Evolutionary conservation across 2,329 filamentous ascomycete species (phyloP), one percentile per base, ranked within the genome.

Genomic region (Aspergillus sclerotialis): DNA sequence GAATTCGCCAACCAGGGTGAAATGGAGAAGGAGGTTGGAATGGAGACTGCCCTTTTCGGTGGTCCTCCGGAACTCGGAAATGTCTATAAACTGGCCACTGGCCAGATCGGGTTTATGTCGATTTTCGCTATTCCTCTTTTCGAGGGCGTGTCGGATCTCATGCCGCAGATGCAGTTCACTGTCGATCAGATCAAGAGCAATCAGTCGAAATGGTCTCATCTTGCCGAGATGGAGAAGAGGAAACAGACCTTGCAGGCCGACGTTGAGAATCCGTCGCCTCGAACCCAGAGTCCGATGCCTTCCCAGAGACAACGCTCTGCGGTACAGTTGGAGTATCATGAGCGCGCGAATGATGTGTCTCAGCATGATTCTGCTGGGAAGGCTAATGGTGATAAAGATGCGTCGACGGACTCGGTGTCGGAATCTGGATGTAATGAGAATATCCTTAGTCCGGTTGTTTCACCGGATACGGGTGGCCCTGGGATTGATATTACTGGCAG

Each of bases 31-130:
- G 86, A 94, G 53, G 75, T 96, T 14, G 78, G 84, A 12, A 93
- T 98, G 53, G 79, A 82, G 30, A 90, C 90, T 0, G 89, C 89
- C 18, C 73, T 98, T 3, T 87, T 94, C 50, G 80, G 77, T 36
- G 77, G 77, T 2, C 78, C 89, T 1, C 80, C 82, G 3, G 87
- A 92, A 26, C 80, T 86, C 38, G 85, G 89, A 49, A 89, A 95
- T 49, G 72, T 84, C 19, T 70, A 87, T 42, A 89, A 90, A 36
- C 72, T 95, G 34, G 84, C 80, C 43, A 87, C 85, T 46, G 84
- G 88, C 6, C 92, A 98, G 62, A 83, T 95, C 35, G 83, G 86
- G 15, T 98, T 98, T 64, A 95, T 96, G 85, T 92, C 87, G 45
- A 76, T 95, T 50, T 96, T 96, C 58, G 92, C 90, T 11, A 78